phyloP scores from a whole-genome alignment of 2,329 filamentous ascomycete species.

The Cercospora nicotianae region DNA sequence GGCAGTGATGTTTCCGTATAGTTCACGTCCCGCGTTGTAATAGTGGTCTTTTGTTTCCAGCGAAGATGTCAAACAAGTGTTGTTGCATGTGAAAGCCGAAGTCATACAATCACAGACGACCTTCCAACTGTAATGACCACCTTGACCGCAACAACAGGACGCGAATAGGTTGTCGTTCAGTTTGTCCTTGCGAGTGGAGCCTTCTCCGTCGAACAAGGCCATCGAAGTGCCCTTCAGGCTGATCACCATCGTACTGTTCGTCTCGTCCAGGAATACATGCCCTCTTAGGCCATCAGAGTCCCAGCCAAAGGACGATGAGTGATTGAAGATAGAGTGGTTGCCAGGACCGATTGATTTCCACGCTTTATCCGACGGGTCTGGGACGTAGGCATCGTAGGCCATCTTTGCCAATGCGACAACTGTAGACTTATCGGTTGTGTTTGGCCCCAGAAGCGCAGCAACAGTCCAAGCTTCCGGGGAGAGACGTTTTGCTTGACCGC shows the following conservation, averaged over 20 bases:
- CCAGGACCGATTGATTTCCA: constrained; percentile 78
- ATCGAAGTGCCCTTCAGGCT: constrained; percentile 71
- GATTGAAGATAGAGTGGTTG: constrained; percentile 62
- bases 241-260: constrained; percentile 84
- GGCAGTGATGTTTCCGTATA: constrained; percentile 89
- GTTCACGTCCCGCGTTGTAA: constrained; percentile 81
- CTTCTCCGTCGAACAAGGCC: constrained; percentile 90
- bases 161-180: constrained; percentile 97
- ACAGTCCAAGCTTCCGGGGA: constrained; percentile 76
- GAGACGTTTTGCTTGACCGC: constrained; percentile 66
- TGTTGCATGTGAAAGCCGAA: constrained; percentile 84
- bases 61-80: constrained; percentile 77
- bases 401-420: constrained; percentile 83
- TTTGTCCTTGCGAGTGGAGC: constrained; percentile 96
- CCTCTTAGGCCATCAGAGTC: constrained; percentile 82
- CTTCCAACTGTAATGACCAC: constrained; percentile 84
- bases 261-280: constrained; percentile 85
- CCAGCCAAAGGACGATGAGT: constrained; percentile 90
- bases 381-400: constrained; percentile 84
- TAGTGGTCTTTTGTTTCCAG: constrained; percentile 78
- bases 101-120: constrained; percentile 92
- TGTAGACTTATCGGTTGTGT: constrained; percentile 81
- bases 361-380: constrained; percentile 67
- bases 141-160: constrained; percentile 94
- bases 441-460: constrained; percentile 74